Percentiles rank a stretch among this genome's conserved stretches.
phyloP scores from a whole-genome alignment of 129 eudicot genomes.

The Chrysanthemum lavandulifolium region DNA sequence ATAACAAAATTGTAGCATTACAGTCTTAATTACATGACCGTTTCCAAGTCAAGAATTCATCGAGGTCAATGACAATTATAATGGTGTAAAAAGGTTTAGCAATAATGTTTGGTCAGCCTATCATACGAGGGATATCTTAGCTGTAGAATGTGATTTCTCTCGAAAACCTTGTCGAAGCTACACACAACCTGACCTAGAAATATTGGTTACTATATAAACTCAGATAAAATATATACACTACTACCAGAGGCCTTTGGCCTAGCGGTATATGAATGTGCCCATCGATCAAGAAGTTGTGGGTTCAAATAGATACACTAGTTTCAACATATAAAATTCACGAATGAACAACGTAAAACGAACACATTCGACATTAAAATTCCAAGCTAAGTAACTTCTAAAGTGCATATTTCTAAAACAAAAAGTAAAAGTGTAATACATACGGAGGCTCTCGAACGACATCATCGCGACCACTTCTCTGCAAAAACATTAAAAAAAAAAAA shows the following conservation, averaged over 20 bases:
- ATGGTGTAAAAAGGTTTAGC: too few relatives aligned
- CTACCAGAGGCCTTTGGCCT: too few relatives aligned
- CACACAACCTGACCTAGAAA: neutral
- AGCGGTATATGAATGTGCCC: too few relatives aligned
- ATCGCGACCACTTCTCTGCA: constrained; percentile 66
- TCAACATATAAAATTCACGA: too few relatives aligned
- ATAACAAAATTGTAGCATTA: too few relatives aligned
- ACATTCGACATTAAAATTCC: neutral
- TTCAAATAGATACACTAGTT: too few relatives aligned
- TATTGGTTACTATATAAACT: neutral
- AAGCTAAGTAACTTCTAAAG: neutral
- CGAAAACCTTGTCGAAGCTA: neutral
- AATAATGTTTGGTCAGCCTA: neutral
- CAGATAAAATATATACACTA: neutral
- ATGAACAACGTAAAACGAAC: too few relatives aligned
- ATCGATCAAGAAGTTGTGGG: too few relatives aligned
- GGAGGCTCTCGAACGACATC: constrained; percentile 74
- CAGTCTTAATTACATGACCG: too few relatives aligned
- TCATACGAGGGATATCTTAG: neutral
- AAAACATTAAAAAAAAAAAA: neutral
- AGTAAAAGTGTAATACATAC: constrained; percentile 38
- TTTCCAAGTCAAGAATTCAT: too few relatives aligned
- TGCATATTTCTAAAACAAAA: neutral
- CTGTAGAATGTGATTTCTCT: neutral
- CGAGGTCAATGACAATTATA: too few relatives aligned